Evolutionary conservation across 495 filamentous ascomycete species (phyloP).

Genomic region (Cryomyces antarcticus): DNA sequence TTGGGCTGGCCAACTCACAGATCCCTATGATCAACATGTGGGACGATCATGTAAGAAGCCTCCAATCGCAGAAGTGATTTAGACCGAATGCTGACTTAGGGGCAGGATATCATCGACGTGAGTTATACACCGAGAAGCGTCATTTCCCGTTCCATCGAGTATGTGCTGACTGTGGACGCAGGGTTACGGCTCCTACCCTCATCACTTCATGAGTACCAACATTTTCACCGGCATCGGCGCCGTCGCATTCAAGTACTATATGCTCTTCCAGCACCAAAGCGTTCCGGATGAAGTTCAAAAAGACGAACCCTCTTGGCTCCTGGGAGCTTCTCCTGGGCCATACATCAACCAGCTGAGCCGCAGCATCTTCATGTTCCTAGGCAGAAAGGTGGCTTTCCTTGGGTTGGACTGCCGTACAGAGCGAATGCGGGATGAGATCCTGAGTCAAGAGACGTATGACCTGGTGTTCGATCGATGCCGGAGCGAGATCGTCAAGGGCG

Average conservation of each 20-base stretch:
- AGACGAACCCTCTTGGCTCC: constrained; percentile 78
- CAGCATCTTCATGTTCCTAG: constrained; percentile 69
- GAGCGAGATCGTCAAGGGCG: constrained; percentile 58
- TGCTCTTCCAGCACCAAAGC: constrained; percentile 95
- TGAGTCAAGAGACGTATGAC: constrained; percentile 65
- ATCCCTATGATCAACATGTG: constrained; percentile 98
- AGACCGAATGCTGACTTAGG: too few relatives aligned
- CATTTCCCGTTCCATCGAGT: neutral
- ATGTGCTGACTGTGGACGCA: neutral
- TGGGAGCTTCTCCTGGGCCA: constrained; percentile 61
- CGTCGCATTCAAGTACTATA: constrained; percentile 92
- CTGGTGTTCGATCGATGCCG: constrained; percentile 69
- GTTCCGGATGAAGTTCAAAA: constrained; percentile 54
- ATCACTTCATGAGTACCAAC: constrained; percentile 77
- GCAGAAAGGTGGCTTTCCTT: constrained; percentile 57
- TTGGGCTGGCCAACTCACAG: constrained; percentile 76
- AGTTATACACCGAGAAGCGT: neutral
- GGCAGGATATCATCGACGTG: constrained; percentile 62
- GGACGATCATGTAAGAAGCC: constrained; percentile 48
- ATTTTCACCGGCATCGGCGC: constrained; percentile 79
- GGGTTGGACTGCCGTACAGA: constrained; percentile 87
- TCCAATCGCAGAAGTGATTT: too few relatives aligned
- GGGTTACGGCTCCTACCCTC: constrained; percentile 81
- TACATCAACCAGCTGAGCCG: constrained; percentile 77
- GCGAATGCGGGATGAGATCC: constrained; percentile 56